A percentile compares a stretch with the other conserved stretches of the same genome.
Evolutionary conservation across 768 basidiomycete species (phyloP).

Genomic region (Galerina sulciceps): DNA sequence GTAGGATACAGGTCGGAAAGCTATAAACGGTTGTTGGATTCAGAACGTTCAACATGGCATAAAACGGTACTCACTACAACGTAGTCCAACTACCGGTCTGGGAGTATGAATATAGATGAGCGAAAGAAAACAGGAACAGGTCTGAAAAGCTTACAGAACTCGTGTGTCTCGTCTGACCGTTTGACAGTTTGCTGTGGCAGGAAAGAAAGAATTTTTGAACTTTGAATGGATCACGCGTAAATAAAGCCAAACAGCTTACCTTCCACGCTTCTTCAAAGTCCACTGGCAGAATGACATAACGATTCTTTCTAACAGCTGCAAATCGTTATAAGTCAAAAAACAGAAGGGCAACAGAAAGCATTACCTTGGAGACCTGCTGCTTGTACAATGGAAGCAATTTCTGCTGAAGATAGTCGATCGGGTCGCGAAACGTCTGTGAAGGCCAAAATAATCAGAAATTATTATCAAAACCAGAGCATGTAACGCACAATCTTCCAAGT

Average conservation of each 20-base stretch:
- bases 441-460: slow-evolving; percentile 8
- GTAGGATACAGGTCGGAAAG: slow-evolving; percentile 22
- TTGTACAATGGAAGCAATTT: slow-evolving; percentile 95
- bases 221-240: slow-evolving; percentile 36
- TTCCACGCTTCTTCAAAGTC: slow-evolving; percentile 99
- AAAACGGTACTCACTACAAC: slow-evolving; percentile 25
- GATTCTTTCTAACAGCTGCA: slow-evolving; percentile 94
- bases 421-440: slow-evolving; percentile 90
- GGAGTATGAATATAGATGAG: slow-evolving; percentile 8
- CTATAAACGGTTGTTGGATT: slow-evolving; percentile 14
- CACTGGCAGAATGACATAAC: slow-evolving; percentile 93
- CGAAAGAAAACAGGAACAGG: slow-evolving; percentile 4
- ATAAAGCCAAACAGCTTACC: slow-evolving; percentile 73
- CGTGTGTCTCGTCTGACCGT: slow-evolving; percentile 92
- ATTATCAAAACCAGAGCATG: background rate
- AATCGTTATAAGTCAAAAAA: background rate
- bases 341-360: background rate
- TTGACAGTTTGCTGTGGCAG: slow-evolving; percentile 90
- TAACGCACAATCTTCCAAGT: slow-evolving; percentile 93
- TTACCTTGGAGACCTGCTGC: slow-evolving; percentile 95
- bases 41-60: background rate
- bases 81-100: slow-evolving; percentile 42
- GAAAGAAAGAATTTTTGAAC: slow-evolving; percentile 36
- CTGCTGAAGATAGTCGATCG: slow-evolving; percentile 93
- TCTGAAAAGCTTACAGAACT: slow-evolving; percentile 76